These are phyloP conservation scores for Terana coerulea DNA, from an alignment of 768 basidiomycete genomes.

Conservation along the genomic window DNA sequence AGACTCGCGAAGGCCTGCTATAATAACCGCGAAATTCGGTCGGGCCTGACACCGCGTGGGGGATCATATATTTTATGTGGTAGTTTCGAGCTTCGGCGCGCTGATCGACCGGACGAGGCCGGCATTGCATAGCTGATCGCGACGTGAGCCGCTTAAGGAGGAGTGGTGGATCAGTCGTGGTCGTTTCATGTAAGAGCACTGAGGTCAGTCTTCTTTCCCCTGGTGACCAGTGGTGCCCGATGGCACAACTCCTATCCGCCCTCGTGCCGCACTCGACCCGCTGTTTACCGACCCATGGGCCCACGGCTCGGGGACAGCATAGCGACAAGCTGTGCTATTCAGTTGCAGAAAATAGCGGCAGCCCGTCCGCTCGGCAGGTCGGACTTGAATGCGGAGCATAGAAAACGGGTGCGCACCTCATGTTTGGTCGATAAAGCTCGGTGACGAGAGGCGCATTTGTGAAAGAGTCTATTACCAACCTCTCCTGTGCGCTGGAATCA, in stretches of 20 bases:
- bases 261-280: neutral
- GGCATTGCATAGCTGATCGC: constrained; percentile 10
- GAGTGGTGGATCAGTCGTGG: constrained; percentile 11
- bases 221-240: constrained; percentile 15
- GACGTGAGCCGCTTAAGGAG: constrained; percentile 12
- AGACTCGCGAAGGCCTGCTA: neutral
- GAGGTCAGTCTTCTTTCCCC: constrained; percentile 8
- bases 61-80: constrained; percentile 12
- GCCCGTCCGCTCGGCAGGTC: constrained; percentile 6
- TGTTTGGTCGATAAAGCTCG: neutral
- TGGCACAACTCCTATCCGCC: constrained; percentile 4
- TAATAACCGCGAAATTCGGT: constrained; percentile 2
- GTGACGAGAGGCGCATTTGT: neutral
- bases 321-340: neutral
- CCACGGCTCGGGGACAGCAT: neutral
- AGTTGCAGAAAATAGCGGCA: neutral
- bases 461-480: neutral
- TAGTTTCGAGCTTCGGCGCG: constrained; percentile 6
- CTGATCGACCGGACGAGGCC: constrained; percentile 15
- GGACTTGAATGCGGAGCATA: neutral
- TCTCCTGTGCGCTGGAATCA: neutral
- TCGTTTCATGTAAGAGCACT: constrained; percentile 10
- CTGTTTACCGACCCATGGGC: neutral
- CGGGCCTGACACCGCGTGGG: constrained; percentile 8
- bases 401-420: constrained; percentile 1